Evolutionary conservation across 106 monocot genomes (phyloP).

Genomic region (Gastrodia elata): DNA sequence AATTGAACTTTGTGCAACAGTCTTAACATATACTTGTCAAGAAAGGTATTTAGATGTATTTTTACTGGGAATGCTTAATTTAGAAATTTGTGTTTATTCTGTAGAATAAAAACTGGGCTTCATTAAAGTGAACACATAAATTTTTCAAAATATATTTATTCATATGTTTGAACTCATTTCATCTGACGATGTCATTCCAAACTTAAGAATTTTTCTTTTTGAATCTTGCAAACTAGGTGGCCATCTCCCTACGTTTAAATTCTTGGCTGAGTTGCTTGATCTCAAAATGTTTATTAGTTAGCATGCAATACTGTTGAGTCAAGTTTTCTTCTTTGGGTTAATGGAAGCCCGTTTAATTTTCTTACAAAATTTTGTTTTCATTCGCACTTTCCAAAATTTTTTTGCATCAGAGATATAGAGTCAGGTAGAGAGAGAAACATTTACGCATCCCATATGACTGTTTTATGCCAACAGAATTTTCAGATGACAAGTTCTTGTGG

Average conservation of each 20-base stretch:
- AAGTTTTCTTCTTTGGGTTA: background rate
- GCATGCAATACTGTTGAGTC: background rate
- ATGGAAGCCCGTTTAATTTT: background rate
- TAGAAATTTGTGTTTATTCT: background rate
- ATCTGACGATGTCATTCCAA: background rate
- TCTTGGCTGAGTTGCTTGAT: background rate
- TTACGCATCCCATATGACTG: no score
- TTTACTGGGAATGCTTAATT: background rate
- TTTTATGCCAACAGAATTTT: no score
- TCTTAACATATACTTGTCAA: background rate
- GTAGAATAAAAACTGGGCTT: background rate
- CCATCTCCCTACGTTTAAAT: background rate
- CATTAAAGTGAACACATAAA: background rate
- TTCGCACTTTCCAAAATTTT: no score
- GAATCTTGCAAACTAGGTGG: background rate
- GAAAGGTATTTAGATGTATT: background rate
- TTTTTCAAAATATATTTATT: background rate
- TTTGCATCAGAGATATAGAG: no score
- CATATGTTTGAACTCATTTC: background rate
- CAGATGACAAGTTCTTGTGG: no score
- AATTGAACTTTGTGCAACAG: background rate
- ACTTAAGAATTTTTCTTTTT: background rate
- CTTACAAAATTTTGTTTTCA: background rate
- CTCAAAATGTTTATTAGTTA: background rate
- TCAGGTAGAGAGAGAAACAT: no score